These are phyloP conservation scores for Cladorrhinum samala DNA, from an alignment of 495 filamentous ascomycete species.

Conservation along the genomic window DNA sequence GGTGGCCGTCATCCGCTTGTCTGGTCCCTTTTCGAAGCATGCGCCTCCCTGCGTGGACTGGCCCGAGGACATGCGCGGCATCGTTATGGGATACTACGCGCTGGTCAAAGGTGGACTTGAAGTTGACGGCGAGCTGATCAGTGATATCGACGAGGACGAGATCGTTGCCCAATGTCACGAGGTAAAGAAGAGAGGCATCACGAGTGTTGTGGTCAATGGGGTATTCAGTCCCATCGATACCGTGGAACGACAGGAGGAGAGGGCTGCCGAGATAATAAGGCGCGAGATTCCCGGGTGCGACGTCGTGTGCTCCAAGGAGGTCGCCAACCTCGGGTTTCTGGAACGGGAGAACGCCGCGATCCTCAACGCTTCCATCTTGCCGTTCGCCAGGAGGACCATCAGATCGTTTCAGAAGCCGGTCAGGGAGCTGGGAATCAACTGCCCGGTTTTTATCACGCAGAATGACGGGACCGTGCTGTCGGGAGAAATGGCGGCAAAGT, in stretches of 20 bases:
- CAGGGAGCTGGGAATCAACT: constrained; percentile 38
- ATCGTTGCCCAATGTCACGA: constrained; percentile 35
- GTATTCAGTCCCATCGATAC: constrained; percentile 54
- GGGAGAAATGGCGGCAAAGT: constrained; percentile 38
- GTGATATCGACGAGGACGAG: constrained; percentile 41
- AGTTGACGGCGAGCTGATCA: constrained; percentile 45
- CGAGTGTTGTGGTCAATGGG: constrained; percentile 49
- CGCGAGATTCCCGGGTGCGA: constrained; percentile 41
- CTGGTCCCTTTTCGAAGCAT: constrained; percentile 48
- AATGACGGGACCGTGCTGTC: constrained; percentile 51
- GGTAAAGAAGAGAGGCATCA: constrained; percentile 41
- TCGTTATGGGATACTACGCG: constrained; percentile 43
- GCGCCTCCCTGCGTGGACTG: constrained; percentile 49
- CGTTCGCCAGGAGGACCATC: constrained; percentile 46
- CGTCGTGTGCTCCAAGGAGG: constrained; percentile 45
- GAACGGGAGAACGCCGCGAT: constrained; percentile 54
- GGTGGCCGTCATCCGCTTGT: constrained; percentile 52
- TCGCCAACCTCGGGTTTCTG: constrained; percentile 46
- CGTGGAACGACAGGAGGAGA: constrained; percentile 42
- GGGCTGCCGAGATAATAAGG: constrained; percentile 37
- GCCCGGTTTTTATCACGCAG: constrained; percentile 50
- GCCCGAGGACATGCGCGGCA: constrained; percentile 37
- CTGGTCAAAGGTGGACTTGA: constrained; percentile 44
- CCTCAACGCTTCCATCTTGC: constrained; percentile 48
- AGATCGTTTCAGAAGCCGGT: constrained; percentile 42